A percentile compares a stretch with the other conserved stretches of the same genome.
Evolutionary conservation across 306 rosid species (phyloP).

Genomic region (Quercus agrifolia): DNA sequence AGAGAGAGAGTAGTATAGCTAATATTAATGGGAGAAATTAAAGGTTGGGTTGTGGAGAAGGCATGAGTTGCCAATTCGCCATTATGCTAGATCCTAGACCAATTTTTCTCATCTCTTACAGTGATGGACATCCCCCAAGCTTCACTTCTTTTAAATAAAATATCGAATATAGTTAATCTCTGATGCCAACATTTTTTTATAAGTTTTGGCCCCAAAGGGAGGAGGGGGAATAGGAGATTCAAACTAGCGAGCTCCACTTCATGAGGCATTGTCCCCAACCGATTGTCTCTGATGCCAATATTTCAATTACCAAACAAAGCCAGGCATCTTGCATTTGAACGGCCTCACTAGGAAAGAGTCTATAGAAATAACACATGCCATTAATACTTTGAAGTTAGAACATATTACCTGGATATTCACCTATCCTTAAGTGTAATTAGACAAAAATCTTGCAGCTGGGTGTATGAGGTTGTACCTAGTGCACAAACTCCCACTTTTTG

Average conservation of each 20-base stretch:
- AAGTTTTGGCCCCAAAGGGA: too few species aligned
- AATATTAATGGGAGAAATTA: not conserved
- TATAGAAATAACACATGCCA: not conserved
- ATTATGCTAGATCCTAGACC: not conserved
- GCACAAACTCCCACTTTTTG: too few species aligned
- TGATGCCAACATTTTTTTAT: not conserved
- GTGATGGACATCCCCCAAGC: not conserved
- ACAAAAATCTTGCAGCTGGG: not conserved
- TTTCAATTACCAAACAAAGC: not conserved
- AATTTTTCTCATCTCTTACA: not conserved
- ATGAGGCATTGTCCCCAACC: too few species aligned
- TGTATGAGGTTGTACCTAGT: not conserved
- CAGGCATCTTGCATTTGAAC: not conserved
- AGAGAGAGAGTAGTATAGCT: not conserved
- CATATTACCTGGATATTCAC: not conserved
- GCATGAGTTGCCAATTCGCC: not conserved
- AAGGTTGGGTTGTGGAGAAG: not conserved
- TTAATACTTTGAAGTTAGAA: not conserved
- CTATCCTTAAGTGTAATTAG: not conserved
- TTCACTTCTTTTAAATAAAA: not conserved
- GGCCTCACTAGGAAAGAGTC: not conserved
- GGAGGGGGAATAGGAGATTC: too few species aligned
- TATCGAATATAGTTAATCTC: not conserved
- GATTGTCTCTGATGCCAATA: not conserved
- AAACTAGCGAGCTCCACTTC: too few species aligned